A percentile compares a stretch with the other conserved stretches of the same genome.
Conservation (phyloP, 2,329 filamentous ascomycete species). For the Colletotrichum incanum region DNA sequence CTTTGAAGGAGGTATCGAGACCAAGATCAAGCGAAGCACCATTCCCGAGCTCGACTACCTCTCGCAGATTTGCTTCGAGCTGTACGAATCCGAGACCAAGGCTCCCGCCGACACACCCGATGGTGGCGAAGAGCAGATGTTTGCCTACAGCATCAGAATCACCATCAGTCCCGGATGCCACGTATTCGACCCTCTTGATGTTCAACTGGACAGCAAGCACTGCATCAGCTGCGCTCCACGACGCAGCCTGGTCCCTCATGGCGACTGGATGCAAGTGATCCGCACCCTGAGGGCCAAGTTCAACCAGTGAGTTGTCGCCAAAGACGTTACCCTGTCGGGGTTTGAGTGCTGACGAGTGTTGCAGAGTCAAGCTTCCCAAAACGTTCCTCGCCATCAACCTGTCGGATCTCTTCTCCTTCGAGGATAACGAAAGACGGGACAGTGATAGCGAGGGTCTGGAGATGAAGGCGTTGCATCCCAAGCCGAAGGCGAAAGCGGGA, state of each 20-base stretch:
- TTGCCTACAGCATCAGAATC: conserved; percentile 96
- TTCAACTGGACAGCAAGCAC: conserved; percentile 95
- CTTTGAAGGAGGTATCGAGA: conserved; percentile 94
- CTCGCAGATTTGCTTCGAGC: conserved; percentile 96
- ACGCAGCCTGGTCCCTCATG: conserved; percentile 89
- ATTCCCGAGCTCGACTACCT: conserved; percentile 98
- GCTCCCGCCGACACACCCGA: conserved; percentile 57
- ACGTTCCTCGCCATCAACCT: conserved; percentile 77
- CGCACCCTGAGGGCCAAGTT: conserved; percentile 96
- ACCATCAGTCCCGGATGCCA: conserved; percentile 96
- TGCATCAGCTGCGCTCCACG: conserved; percentile 96
- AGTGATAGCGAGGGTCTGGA: conserved; percentile 65
- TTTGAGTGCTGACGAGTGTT: conserved; percentile 21
- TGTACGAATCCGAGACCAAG: conserved; percentile 94
- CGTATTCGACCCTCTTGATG: conserved; percentile 95
- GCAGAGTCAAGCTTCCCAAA: conserved; percentile 76
- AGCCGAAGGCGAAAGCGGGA: conserved; percentile 38
- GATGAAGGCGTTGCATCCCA: conserved; percentile 58
- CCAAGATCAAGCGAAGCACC: conserved; percentile 94
- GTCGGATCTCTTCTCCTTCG: conserved; percentile 74
- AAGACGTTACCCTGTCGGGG: conserved; percentile 1
- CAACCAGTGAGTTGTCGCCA: conserved; percentile 79
- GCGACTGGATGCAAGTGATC: conserved; percentile 97
- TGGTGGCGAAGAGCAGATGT: conserved; percentile 77
- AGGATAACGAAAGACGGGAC: conserved; percentile 68